Conservation (phyloP, 192 early-diverging fungal species). For the Backusella morwellensis region DNA sequence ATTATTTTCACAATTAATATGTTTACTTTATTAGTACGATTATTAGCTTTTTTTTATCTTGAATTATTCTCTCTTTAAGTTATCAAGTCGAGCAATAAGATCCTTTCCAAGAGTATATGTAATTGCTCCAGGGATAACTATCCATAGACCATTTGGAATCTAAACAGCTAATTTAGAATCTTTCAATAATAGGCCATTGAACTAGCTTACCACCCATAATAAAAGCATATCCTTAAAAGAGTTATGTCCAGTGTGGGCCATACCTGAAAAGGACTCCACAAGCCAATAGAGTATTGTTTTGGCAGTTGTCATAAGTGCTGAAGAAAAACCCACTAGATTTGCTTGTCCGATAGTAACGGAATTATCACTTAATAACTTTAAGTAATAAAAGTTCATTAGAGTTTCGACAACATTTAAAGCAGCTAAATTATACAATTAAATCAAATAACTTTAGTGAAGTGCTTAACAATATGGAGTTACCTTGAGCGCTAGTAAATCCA, state of each 20-base stretch:
- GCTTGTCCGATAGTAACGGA: slow-evolving; percentile 1
- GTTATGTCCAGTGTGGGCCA: slow-evolving; percentile 30
- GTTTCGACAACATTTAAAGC: slow-evolving; percentile 32
- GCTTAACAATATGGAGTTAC: neutral
- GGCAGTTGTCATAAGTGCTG: slow-evolving; percentile 19
- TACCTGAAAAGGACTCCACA: slow-evolving; percentile 29
- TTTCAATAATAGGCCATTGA: neutral
- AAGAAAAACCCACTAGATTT: slow-evolving; percentile 27
- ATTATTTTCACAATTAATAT: neutral
- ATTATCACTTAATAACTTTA: slow-evolving; percentile 5
- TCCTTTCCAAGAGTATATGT: slow-evolving; percentile 12
- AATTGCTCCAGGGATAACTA: slow-evolving; percentile 28
- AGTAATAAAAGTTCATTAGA: slow-evolving; percentile 25
- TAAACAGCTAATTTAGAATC: neutral
- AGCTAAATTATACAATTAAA: neutral
- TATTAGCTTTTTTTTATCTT: neutral
- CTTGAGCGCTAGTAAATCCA: slow-evolving; percentile 38
- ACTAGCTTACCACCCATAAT: slow-evolving; percentile 26
- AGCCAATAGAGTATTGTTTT: slow-evolving; percentile 37
- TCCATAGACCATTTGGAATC: slow-evolving; percentile 38
- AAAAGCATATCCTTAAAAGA: neutral
- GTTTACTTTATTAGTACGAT: neutral
- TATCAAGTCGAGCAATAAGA: neutral
- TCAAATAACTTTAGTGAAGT: neutral
- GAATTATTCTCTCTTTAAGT: neutral